Percentiles rank a stretch among this genome's conserved stretches.
These are phyloP conservation scores for Auriculariales sp. DNA, from an alignment of 768 basidiomycete species.

Conservation along the genomic window DNA sequence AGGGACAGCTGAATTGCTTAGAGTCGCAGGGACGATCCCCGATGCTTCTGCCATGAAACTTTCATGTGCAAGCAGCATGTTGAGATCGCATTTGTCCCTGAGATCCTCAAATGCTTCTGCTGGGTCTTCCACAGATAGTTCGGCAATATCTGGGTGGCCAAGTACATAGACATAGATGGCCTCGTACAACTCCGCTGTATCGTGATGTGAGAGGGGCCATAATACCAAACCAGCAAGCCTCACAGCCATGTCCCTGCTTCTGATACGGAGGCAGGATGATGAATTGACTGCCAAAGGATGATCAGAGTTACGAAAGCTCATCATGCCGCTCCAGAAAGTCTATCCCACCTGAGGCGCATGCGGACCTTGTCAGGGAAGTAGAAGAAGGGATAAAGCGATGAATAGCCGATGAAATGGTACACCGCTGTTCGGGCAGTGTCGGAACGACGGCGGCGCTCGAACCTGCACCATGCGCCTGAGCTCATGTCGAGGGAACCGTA, in stretches of 20 bases:
- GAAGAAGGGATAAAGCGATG: slow-evolving; percentile 90
- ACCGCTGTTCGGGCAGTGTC: slow-evolving; percentile 32
- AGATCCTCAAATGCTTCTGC: slow-evolving; percentile 97
- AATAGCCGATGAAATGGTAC: slow-evolving; percentile 92
- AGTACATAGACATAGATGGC: slow-evolving; percentile 71
- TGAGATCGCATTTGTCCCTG: slow-evolving; percentile 80
- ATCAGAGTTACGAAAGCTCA: neutral
- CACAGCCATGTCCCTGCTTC: slow-evolving; percentile 80
- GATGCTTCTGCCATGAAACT: slow-evolving; percentile 59
- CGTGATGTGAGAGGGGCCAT: neutral
- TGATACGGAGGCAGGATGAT: slow-evolving; percentile 87
- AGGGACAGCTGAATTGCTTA: too few relatives aligned
- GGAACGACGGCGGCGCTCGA: slow-evolving; percentile 64
- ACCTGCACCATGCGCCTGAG: slow-evolving; percentile 29
- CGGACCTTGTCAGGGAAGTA: slow-evolving; percentile 86
- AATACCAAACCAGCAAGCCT: slow-evolving; percentile 14
- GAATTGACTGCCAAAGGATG: slow-evolving; percentile 54
- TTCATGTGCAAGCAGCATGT: slow-evolving; percentile 51
- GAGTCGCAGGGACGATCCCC: slow-evolving; percentile 3
- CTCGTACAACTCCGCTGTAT: slow-evolving; percentile 69
- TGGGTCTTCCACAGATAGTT: slow-evolving; percentile 94
- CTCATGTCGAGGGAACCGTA: neutral
- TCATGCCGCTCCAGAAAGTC: neutral
- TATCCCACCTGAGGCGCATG: slow-evolving; percentile 62
- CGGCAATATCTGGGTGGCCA: slow-evolving; percentile 54